phyloP scores from a whole-genome alignment of 164 flowering plant genomes.

The Nymphaea colorata region DNA sequence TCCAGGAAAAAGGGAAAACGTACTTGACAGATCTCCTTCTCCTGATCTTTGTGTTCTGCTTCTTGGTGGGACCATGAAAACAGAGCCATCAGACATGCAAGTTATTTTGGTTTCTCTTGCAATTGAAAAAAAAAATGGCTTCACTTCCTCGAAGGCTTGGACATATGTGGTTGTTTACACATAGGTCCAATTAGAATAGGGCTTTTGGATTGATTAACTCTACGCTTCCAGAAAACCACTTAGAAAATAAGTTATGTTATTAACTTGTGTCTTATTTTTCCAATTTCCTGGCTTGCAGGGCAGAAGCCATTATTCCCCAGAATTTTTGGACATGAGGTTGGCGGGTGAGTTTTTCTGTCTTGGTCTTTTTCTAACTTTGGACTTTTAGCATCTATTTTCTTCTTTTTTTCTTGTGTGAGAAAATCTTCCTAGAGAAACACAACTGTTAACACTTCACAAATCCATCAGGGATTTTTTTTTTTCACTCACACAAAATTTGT shows the following conservation, averaged over 20 bases:
- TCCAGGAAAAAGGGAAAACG: no score
- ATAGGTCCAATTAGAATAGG: not conserved
- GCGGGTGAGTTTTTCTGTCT: conserved; percentile 24
- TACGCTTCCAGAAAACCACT: not conserved
- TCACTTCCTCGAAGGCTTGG: no score
- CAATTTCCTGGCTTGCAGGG: conserved; percentile 15
- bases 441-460: no score
- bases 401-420: not conserved
- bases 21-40: no score
- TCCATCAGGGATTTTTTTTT: no score
- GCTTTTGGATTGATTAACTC: not conserved
- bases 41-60: conserved; percentile 6
- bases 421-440: not conserved
- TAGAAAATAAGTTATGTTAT: no score
- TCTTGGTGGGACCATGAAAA: no score
- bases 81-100: no score
- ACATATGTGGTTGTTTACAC: not conserved
- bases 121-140: no score
- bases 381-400: not conserved
- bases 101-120: no score
- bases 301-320: conserved; percentile 43
- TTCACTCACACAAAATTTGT: no score
- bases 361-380: not conserved
- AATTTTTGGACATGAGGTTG: conserved; percentile 48
- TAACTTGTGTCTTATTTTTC: not conserved